Conservation (phyloP, 2,329 filamentous ascomycete species). For the Tolypocladium tundrense region DNA sequence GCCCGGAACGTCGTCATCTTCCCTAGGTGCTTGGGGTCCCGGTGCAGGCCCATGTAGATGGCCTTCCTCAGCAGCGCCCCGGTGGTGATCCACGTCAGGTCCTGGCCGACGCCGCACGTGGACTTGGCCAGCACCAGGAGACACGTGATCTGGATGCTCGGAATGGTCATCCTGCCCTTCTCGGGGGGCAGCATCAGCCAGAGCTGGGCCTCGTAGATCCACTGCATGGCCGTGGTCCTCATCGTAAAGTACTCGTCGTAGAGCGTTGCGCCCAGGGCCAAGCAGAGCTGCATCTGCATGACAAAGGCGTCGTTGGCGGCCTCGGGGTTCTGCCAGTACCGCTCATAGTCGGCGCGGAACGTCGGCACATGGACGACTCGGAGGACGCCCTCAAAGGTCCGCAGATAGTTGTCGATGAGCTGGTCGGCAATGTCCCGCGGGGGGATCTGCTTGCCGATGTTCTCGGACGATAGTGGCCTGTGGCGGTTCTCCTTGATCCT, state of each 20-base stretch:
- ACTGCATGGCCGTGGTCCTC: constrained; percentile 31
- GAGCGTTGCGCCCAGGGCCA: constrained; percentile 39
- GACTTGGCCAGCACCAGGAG: constrained; percentile 40
- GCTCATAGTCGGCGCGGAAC: constrained; percentile 43
- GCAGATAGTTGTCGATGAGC: constrained; percentile 42
- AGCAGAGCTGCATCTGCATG: constrained; percentile 42
- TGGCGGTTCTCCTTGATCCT: constrained; percentile 30
- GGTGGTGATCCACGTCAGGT: constrained; percentile 41
- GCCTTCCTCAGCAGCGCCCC: constrained; percentile 42
- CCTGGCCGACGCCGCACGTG: constrained; percentile 34
- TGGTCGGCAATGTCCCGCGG: constrained; percentile 32
- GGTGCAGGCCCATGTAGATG: constrained; percentile 48
- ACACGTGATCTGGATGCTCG: constrained; percentile 40
- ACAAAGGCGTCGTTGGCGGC: constrained; percentile 32
- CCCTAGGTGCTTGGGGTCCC: constrained; percentile 40
- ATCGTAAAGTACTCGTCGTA: constrained; percentile 35
- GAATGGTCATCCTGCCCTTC: constrained; percentile 38
- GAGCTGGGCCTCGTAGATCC: constrained; percentile 41
- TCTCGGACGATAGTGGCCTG: constrained; percentile 21
- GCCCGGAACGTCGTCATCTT: constrained; percentile 35
- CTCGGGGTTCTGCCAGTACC: constrained; percentile 34
- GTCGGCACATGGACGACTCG: constrained; percentile 48
- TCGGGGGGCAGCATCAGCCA: constrained; percentile 37
- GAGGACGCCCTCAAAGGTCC: constrained; percentile 45
- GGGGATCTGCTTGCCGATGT: constrained; percentile 29